Evolutionary conservation across 208 protist genomes (phyloP).

Genomic region (Acanthamoeba sp.): DNA sequence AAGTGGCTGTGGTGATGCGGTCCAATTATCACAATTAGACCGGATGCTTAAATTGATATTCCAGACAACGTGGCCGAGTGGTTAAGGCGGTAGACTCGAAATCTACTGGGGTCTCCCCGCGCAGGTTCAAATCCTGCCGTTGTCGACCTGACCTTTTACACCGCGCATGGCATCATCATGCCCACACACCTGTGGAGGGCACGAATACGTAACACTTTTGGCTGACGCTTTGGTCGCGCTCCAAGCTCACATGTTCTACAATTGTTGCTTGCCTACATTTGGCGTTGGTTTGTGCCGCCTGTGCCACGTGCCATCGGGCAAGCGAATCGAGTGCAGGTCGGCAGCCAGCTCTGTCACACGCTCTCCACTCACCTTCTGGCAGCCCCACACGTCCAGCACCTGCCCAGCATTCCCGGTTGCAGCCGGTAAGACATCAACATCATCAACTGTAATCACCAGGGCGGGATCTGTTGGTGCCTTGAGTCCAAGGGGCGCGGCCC

Average conservation of each 20-base stretch:
- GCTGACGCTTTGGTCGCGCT: too few relatives aligned
- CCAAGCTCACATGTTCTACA: too few relatives aligned
- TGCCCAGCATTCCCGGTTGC: too few relatives aligned
- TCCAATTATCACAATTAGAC: too few relatives aligned
- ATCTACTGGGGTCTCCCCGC: neutral
- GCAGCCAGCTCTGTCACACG: neutral
- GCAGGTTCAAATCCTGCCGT: conserved; percentile 1
- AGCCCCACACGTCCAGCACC: conserved; percentile 28
- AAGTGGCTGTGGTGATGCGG: too few relatives aligned
- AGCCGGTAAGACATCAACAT: neutral
- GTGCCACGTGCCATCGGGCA: neutral
- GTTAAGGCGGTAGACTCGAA: conserved; percentile 2
- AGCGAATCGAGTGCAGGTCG: neutral
- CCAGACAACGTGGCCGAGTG: neutral
- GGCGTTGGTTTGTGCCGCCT: too few relatives aligned
- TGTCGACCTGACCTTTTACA: too few relatives aligned
- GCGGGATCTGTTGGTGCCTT: neutral
- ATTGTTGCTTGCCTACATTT: too few relatives aligned
- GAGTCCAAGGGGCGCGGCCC: neutral
- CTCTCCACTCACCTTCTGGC: neutral
- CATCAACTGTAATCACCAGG: neutral
- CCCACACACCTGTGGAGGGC: too few relatives aligned
- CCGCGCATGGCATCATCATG: too few relatives aligned
- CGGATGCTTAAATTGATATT: too few relatives aligned
- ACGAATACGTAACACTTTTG: too few relatives aligned